Evolutionary conservation across 495 filamentous ascomycete genomes (phyloP).

Genomic region (Eremomyces bilateralis): DNA sequence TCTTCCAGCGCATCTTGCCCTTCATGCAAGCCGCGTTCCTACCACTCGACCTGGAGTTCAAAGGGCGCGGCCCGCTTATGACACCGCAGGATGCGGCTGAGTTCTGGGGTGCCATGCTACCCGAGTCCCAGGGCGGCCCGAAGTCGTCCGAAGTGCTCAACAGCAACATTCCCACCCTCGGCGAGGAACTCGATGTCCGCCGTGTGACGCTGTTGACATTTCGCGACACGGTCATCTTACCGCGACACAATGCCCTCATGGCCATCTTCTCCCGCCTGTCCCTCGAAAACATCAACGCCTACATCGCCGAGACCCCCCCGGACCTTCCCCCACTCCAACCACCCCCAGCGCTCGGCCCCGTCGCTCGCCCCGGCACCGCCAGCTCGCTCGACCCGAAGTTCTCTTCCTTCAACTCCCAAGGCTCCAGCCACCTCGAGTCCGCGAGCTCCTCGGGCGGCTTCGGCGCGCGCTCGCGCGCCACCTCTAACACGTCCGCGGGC

Average conservation of each 20-base stretch:
- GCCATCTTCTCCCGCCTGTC: constrained; percentile 77
- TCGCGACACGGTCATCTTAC: constrained; percentile 69
- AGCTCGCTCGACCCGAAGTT: constrained; percentile 47
- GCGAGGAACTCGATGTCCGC: constrained; percentile 58
- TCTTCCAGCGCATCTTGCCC: constrained; percentile 73
- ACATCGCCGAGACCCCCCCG: constrained; percentile 19
- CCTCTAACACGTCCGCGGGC: constrained; percentile 67
- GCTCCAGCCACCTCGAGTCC: constrained; percentile 17
- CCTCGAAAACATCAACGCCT: constrained; percentile 56
- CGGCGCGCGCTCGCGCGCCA: constrained; percentile 29
- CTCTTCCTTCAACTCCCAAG: constrained; percentile 53
- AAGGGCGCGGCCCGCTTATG: constrained; percentile 61
- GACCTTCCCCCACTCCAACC: constrained; percentile 6
- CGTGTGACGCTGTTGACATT: constrained; percentile 76
- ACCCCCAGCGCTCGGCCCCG: constrained; percentile 5
- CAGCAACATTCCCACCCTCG: constrained; percentile 21
- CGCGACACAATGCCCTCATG: constrained; percentile 66
- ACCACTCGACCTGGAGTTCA: constrained; percentile 84
- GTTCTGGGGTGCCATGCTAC: constrained; percentile 53
- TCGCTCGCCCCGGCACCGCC: constrained; percentile 39
- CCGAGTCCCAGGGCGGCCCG: constrained; percentile 12
- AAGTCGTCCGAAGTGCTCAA: constrained; percentile 2
- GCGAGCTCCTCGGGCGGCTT: constrained; percentile 1
- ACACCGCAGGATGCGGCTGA: constrained; percentile 52
- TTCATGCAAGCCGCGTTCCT: constrained; percentile 95